These are phyloP conservation scores for Letharia columbiana DNA, from an alignment of 495 filamentous ascomycete genomes.

Conservation along the genomic window DNA sequence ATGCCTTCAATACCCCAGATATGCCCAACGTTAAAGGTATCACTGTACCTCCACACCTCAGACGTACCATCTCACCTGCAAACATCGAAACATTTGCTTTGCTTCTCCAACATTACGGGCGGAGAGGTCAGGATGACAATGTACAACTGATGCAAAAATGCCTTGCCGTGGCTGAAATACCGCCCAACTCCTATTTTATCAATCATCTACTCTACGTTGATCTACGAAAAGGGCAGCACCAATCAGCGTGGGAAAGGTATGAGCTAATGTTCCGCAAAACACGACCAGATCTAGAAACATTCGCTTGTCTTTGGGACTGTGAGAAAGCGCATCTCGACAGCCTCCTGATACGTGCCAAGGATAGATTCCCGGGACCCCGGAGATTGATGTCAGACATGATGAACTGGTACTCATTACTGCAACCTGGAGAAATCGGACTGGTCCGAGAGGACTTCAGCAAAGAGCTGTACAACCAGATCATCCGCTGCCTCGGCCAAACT, in stretches of 20 bases:
- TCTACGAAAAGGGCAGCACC: slow-evolving; percentile 45
- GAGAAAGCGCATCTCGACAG: slow-evolving; percentile 46
- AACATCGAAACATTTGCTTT: slow-evolving; percentile 71
- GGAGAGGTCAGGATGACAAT: slow-evolving; percentile 47
- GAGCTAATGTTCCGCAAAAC: slow-evolving; percentile 38
- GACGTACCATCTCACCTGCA: slow-evolving; percentile 45
- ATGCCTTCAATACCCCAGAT: not conserved
- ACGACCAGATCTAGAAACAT: slow-evolving; percentile 59
- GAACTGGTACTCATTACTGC: slow-evolving; percentile 37
- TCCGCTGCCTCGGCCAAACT: slow-evolving; percentile 45
- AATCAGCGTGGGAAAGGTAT: slow-evolving; percentile 49
- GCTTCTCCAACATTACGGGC: slow-evolving; percentile 61
- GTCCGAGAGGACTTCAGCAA: slow-evolving; percentile 37
- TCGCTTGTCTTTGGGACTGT: slow-evolving; percentile 56
- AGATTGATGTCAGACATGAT: slow-evolving; percentile 56
- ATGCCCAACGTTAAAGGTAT: slow-evolving; percentile 18
- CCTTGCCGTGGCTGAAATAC: slow-evolving; percentile 50
- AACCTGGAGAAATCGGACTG: slow-evolving; percentile 20
- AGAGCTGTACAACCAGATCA: slow-evolving; percentile 48
- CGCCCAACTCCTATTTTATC: slow-evolving; percentile 61
- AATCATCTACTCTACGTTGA: slow-evolving; percentile 62
- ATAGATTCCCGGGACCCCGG: slow-evolving; percentile 41
- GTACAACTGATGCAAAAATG: slow-evolving; percentile 49
- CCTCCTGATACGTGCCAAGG: slow-evolving; percentile 31
- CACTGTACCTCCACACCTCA: slow-evolving; percentile 32